Evolutionary conservation across 2,329 filamentous ascomycete species (phyloP), one percentile per base, ranked within the genome.

Genomic region (Hypocreales sp.): DNA sequence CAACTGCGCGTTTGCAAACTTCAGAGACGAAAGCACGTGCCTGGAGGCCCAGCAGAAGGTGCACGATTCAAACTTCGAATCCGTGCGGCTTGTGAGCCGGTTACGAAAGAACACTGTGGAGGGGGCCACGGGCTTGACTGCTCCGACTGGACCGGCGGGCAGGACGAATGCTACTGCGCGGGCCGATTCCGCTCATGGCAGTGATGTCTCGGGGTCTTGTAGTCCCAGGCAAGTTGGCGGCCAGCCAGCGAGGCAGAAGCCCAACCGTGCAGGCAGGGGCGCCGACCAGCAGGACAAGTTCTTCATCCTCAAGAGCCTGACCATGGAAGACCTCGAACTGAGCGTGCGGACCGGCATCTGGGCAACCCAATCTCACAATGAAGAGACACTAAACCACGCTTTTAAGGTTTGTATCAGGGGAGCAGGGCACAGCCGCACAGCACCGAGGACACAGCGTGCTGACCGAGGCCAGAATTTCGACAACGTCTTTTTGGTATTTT

Each of bases 1-100:
- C 48, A 94, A 94, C 46, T 95, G 87, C 45, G 87, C 86, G 0
- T 95, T 95, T 56, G 83, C 92, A 37, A 95, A 95, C 45, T 95
- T 92, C 49, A 80, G 76, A 35, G 79, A 82, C 27, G 84, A 93
- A 41, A 56, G 61, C 4, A 72, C 73, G 5, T 94, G 84, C 45
- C 56, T 68, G 6, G 64, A 69, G 7, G 87, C 87, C 0, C 81
- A 93, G 58, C 67, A 73, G 24, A 74, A 81, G 38, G 78, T 95
- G 24, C 83, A 95, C 48, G 86, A 95, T 44, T 92, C 84, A 2
- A 76, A 78, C 30, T 94, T 94, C 40, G 73, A 87, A 40, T 77
- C 81, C 0, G 79, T 90, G 12, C 71, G 82, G 15, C 64, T 95
- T 5, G 86, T 94, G 9, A 92, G 86, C 47, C 70, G 87, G 27